A percentile compares a stretch with the other conserved stretches of the same genome.
phyloP scores from a whole-genome alignment of 306 rosid genomes.

The Elaeagnus macrophylla region DNA sequence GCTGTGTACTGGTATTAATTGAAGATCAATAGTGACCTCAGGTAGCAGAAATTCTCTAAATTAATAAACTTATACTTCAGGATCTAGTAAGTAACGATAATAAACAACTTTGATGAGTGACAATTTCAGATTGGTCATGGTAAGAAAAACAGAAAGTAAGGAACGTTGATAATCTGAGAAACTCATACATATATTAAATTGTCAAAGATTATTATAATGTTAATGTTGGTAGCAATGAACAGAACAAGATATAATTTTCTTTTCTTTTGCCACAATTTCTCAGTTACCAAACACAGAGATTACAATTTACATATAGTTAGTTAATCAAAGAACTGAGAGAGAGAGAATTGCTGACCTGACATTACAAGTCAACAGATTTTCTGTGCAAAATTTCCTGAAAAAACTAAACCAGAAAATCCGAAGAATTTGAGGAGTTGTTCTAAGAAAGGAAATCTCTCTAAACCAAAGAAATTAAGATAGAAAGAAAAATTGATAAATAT shows the following conservation, averaged over 20 bases:
- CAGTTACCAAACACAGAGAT: slow-evolving; percentile 1
- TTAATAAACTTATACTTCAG: too few relatives aligned
- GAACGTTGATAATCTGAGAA: too few relatives aligned
- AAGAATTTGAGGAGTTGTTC: not conserved
- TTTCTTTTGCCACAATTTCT: slow-evolving; percentile 10
- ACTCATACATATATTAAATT: too few relatives aligned
- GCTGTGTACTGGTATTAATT: too few relatives aligned
- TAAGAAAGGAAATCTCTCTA: not conserved
- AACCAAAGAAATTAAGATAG: not conserved
- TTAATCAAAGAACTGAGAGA: slow-evolving; percentile 1
- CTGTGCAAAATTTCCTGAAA: slow-evolving; percentile 6
- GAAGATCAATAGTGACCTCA: too few relatives aligned
- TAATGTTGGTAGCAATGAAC: too few relatives aligned
- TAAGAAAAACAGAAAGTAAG: too few relatives aligned
- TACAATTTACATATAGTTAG: not conserved
- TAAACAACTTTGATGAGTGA: too few relatives aligned
- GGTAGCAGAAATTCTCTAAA: too few relatives aligned
- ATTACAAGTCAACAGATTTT: slow-evolving; percentile 3
- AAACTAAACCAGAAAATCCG: slow-evolving; percentile 5
- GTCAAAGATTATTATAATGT: too few relatives aligned
- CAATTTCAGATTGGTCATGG: too few relatives aligned
- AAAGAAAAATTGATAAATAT: not conserved
- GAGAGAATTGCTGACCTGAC: slow-evolving; percentile 25
- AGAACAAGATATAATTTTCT: not conserved
- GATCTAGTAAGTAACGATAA: too few relatives aligned